Evolutionary conservation across 176 grass and related monocot species (phyloP).

Genomic region (Triticum dicoccoides): DNA sequence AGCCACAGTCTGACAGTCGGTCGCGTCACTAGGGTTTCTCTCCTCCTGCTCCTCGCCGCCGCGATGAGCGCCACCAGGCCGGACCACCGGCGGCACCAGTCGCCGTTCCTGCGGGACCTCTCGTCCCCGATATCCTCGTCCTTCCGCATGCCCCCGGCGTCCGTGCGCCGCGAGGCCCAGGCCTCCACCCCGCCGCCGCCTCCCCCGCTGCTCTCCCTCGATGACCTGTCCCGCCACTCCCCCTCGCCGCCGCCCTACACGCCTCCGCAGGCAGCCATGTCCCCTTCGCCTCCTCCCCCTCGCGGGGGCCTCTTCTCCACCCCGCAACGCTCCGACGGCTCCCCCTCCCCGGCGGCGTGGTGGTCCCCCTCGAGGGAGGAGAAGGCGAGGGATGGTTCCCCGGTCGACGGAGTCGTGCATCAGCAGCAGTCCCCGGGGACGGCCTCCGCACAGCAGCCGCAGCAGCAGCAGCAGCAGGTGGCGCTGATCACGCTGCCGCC

Average conservation of each 20-base stretch:
- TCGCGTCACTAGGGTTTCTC: conserved; percentile 32
- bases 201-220: conserved; percentile 67
- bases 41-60: conserved; percentile 14
- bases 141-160: conserved; percentile 31
- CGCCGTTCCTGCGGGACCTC: conserved; percentile 65
- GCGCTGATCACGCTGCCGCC: conserved; percentile 70
- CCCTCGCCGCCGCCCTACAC: conserved; percentile 26
- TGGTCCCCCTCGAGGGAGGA: conserved; percentile 50
- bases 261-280: conserved; percentile 30
- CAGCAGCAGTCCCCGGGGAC: conserved; percentile 40
- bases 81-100: conserved; percentile 57
- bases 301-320: conserved; percentile 37
- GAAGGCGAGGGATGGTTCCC: conserved; percentile 44
- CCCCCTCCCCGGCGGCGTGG: conserved; percentile 34
- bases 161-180: conserved; percentile 43
- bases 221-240: conserved; percentile 45
- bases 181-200: conserved; percentile 53
- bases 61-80: conserved; percentile 46
- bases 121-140: conserved; percentile 48
- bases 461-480: conserved; percentile 45
- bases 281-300: conserved; percentile 34
- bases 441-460: conserved; percentile 24
- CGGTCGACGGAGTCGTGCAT: conserved; percentile 63
- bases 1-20: background rate
- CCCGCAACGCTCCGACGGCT: conserved; percentile 42